These are phyloP conservation scores for Candida cerambycidarum DNA, from an alignment of 805 yeast genomes.

Conservation along the genomic window DNA sequence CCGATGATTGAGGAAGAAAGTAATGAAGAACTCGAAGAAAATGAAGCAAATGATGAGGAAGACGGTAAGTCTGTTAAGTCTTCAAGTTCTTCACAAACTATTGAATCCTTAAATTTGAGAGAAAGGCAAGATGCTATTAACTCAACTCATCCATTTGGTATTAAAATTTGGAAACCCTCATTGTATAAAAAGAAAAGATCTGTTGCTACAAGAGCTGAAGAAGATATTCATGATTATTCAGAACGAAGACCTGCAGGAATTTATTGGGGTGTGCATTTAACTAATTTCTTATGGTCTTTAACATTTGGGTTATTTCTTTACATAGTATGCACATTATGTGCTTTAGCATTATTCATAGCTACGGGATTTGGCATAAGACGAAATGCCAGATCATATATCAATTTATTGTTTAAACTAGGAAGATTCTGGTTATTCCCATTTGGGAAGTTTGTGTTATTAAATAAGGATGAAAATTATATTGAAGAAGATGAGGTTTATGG, in stretches of 20 bases:
- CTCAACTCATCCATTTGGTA: conserved; percentile 96
- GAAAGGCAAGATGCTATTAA: conserved; percentile 97
- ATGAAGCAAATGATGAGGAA: conserved; percentile 17
- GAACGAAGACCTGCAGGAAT: conserved; percentile 30
- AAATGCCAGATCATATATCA: conserved; percentile 62
- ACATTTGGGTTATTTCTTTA: conserved; percentile 69
- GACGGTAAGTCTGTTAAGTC: conserved; percentile 29
- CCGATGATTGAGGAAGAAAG: conserved; percentile 17
- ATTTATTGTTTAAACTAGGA: conserved; percentile 59
- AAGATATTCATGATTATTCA: conserved; percentile 83
- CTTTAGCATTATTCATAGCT: conserved; percentile 43
- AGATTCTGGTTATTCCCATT: conserved; percentile 80
- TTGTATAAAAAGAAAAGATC: conserved; percentile 89
- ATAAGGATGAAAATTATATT: conserved; percentile 75
- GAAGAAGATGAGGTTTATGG: conserved; percentile 91
- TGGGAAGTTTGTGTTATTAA: conserved; percentile 81
- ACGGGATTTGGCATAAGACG: conserved; percentile 44
- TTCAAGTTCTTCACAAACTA: conserved; percentile 44
- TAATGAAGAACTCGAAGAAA: conserved; percentile 19
- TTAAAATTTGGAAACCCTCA: conserved; percentile 98
- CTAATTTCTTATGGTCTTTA: conserved; percentile 72
- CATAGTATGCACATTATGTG: conserved; percentile 50
- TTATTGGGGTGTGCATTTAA: conserved; percentile 58
- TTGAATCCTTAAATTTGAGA: conserved; percentile 82
- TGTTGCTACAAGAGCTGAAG: conserved; percentile 86